These are phyloP conservation scores for Asterionellopsis glacialis DNA, from an alignment of 108 stramenopile species.

Conservation along the genomic window DNA sequence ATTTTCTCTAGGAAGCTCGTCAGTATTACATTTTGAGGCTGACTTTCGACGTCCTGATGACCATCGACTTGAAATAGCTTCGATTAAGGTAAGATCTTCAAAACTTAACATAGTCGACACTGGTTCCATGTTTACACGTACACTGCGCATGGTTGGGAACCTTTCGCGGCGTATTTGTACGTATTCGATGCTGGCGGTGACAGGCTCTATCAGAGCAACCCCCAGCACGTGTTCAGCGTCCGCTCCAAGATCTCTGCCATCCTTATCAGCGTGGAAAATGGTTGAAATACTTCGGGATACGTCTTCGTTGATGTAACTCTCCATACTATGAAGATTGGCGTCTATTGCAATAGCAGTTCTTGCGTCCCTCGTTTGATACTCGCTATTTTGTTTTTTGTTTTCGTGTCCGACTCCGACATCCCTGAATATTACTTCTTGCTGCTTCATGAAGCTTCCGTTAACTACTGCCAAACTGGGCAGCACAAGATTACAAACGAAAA, in stretches of 20 bases:
- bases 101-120: conserved; percentile 65
- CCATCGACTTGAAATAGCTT: conserved; percentile 39
- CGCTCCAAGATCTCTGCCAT: not conserved
- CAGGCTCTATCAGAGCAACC: conserved; percentile 63
- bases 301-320: conserved; percentile 57
- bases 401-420: not conserved
- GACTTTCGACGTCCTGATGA: conserved; percentile 14
- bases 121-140: conserved; percentile 53
- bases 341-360: conserved; percentile 18
- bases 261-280: not conserved
- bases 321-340: conserved; percentile 47
- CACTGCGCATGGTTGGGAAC: conserved; percentile 40
- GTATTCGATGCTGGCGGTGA: conserved; percentile 52
- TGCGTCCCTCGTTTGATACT: not conserved
- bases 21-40: conserved; percentile 3
- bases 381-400: not conserved
- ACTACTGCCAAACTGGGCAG: conserved; percentile 38
- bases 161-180: conserved; percentile 17
- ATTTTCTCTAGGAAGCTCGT: not conserved
- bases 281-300: conserved; percentile 11
- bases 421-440: not conserved
- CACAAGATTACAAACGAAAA: not conserved
- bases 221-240: conserved; percentile 22
- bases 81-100: conserved; percentile 56
- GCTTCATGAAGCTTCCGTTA: conserved; percentile 30